Base-by-base conservation (phyloP, 768 basidiomycete genomes). In the Leccinum fibrillosum region DNA sequence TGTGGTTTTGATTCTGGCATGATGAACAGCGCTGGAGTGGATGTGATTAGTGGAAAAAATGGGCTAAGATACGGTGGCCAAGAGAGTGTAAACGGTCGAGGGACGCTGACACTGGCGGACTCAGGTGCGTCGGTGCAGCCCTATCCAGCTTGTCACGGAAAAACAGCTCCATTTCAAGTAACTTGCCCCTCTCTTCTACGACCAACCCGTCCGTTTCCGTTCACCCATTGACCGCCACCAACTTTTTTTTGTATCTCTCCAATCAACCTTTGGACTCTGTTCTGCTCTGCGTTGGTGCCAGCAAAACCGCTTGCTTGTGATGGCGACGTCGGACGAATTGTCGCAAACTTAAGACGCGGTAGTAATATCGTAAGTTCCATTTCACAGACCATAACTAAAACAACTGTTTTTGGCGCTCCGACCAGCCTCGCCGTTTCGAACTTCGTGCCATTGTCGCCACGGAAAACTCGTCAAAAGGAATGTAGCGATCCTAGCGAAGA, bases 1-100 rank as follows among this genome's bases (percentile, higher is more conserved):
- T 75, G 75, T 39, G 72, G 55, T 47, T 78, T 70, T 13, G 75
- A 61, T 68, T 75, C 74, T 15, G 62, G 39, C 67, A 68, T 70
- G n/a, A 15, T 32, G 17, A 19, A 26, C 28, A 25, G 25, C 35
- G 52, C 51, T 37, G 26, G 32, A 30, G 48, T 49, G 48, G 49
- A 45, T 47, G 52, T 44, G 19, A 58, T 59, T 68, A 58, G 44
- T 0, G 23, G 15, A 11, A 67, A 52, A 17, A 13, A 5, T 21
- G n/a, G n/a, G 32, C 37, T 68, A 70, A 56, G 51, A 2, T 59
- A 65, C 54, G 42, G 50, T 30, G 10, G 45, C 11, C 13, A 45
- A n/a, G 52, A 49, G 53, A 37, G 21, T 2, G 12, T 11, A n/a
- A 23, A 39, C 17, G 21, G 39, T 23, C 37, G 42, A 50, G 54